Evolutionary conservation across 2,329 filamentous ascomycete genomes (phyloP).

Genomic region (Macrophomina phaseolina): DNA sequence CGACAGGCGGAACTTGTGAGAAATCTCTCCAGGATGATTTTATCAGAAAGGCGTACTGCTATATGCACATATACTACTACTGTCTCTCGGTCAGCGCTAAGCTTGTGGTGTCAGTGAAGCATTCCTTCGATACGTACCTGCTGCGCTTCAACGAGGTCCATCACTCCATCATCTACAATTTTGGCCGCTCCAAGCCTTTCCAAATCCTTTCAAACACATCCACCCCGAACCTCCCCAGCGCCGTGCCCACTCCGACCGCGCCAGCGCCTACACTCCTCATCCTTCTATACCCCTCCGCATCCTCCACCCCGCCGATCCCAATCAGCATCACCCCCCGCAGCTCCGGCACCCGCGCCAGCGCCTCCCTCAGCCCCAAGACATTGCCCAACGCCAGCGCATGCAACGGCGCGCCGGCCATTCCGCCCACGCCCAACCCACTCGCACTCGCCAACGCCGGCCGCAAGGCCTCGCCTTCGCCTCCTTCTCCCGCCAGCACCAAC

Average conservation of each 20-base stretch:
- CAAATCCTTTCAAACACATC: conserved; percentile 66
- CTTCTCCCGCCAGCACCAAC: conserved; percentile 56
- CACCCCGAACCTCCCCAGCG: conserved; percentile 67
- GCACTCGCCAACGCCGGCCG: conserved; percentile 55
- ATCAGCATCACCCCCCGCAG: conserved; percentile 45
- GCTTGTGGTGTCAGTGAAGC: no score
- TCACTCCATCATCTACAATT: conserved; percentile 21
- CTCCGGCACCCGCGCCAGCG: conserved; percentile 59
- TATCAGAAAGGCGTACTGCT: no score
- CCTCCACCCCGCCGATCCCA: conserved; percentile 36
- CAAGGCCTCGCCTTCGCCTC: not conserved
- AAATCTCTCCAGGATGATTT: no score
- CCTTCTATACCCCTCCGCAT: conserved; percentile 65
- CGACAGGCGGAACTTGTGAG: no score
- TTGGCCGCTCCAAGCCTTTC: conserved; percentile 22
- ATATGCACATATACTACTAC: no score
- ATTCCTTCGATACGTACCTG: no score
- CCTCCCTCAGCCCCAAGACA: conserved; percentile 67
- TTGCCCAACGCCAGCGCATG: conserved; percentile 79
- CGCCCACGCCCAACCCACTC: conserved; percentile 65
- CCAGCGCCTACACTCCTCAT: conserved; percentile 71
- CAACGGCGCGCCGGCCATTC: conserved; percentile 73
- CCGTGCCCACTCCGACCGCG: conserved; percentile 73
- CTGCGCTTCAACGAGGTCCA: no score
- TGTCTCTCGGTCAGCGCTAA: no score